phyloP scores from a whole-genome alignment of 306 rosid species.

The Argentina anserina region DNA sequence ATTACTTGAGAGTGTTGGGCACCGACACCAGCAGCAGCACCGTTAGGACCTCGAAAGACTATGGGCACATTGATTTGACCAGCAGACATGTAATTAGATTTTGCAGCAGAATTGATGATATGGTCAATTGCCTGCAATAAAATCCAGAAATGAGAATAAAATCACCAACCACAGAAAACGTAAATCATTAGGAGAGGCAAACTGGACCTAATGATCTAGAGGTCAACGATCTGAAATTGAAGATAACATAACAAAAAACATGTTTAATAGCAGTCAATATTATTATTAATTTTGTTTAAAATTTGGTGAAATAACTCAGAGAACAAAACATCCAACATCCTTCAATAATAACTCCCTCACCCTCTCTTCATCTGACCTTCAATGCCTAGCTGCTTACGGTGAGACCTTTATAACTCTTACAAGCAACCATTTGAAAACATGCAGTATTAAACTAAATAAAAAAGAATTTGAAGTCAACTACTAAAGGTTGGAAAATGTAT shows the following conservation, averaged over 20 bases:
- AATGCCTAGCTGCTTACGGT: background rate
- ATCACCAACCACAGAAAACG: background rate
- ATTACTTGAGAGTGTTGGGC: slow-evolving; percentile 99
- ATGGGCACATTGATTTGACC: slow-evolving; percentile 92
- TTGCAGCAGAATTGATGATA: slow-evolving; percentile 97
- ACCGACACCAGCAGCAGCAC: slow-evolving; percentile 99
- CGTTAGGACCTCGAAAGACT: slow-evolving; percentile 98
- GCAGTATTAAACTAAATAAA: background rate
- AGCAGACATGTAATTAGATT: slow-evolving; percentile 94
- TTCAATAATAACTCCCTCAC: background rate
- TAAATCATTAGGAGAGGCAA: background rate
- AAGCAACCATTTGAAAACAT: background rate
- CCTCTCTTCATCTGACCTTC: background rate
- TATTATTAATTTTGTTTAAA: background rate
- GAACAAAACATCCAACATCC: background rate
- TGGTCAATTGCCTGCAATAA: slow-evolving; percentile 89
- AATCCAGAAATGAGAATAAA: slow-evolving; percentile 4
- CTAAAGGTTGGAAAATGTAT: background rate
- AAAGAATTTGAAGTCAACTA: background rate
- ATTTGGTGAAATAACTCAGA: background rate
- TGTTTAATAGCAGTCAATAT: background rate
- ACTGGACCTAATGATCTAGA: background rate
- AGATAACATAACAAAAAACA: background rate
- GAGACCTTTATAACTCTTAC: background rate
- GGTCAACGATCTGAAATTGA: background rate